Evolutionary conservation across 441 rosid species (phyloP).

Genomic region (Sinapis alba): DNA sequence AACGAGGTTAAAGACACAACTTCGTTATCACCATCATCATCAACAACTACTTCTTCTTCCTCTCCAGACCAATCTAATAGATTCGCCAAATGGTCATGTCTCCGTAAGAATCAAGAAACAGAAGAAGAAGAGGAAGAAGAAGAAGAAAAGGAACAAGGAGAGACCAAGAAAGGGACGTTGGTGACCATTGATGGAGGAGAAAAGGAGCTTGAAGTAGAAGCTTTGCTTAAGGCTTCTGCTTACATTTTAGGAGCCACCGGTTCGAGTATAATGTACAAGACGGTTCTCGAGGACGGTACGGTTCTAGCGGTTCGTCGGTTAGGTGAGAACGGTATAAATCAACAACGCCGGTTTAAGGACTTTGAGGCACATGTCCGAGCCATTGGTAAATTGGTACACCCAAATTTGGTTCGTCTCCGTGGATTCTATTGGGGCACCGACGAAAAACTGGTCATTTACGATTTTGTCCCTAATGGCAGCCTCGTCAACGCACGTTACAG

Average conservation of each 20-base stretch:
- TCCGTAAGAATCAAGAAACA: conserved; percentile 45
- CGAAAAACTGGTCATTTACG: conserved; percentile 84
- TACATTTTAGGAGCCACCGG: conserved; percentile 90
- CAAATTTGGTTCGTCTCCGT: conserved; percentile 76
- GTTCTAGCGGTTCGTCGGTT: conserved; percentile 79
- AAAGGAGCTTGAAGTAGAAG: conserved; percentile 68
- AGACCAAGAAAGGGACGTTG: conserved; percentile 50
- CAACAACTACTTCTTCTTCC: conserved; percentile 48
- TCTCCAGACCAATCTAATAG: conserved; percentile 54
- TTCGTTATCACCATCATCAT: conserved; percentile 44
- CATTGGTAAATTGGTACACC: conserved; percentile 77
- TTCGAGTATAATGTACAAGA: conserved; percentile 87
- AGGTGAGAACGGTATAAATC: conserved; percentile 57
- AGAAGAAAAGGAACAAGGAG: conserved; percentile 33
- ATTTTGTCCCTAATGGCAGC: conserved; percentile 88
- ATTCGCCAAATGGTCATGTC: conserved; percentile 73
- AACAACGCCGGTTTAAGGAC: conserved; percentile 71
- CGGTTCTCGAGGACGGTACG: conserved; percentile 78
- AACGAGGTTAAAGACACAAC: conserved; percentile 22
- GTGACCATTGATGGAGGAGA: conserved; percentile 73
- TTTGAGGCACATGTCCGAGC: conserved; percentile 73
- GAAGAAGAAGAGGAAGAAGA: conserved; percentile 44
- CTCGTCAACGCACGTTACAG: conserved; percentile 86
- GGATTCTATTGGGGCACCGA: conserved; percentile 86
- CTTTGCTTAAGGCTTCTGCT: conserved; percentile 79